Evolutionary conservation across 345 rosid species (phyloP).

Genomic region (Acer saccharum): DNA sequence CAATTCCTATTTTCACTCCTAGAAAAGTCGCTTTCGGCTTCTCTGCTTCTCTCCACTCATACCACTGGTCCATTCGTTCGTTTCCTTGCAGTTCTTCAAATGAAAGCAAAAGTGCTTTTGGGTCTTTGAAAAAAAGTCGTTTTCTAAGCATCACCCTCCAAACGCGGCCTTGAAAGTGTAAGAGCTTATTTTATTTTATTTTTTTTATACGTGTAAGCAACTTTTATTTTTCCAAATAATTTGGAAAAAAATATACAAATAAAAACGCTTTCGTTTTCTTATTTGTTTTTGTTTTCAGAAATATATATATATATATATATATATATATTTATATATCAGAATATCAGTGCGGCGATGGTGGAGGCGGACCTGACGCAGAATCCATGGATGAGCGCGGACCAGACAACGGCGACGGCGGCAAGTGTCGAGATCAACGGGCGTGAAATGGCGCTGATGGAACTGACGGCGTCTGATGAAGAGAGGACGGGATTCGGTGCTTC

Average conservation of each 20-base stretch:
- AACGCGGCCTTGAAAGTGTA: slow-evolving; percentile 20
- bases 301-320: too few species aligned
- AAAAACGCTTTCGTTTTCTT: not conserved
- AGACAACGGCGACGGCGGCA: not conserved
- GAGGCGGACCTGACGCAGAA: slow-evolving; percentile 21
- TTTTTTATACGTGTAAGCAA: not conserved
- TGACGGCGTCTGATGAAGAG: slow-evolving; percentile 24
- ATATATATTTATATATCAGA: too few species aligned
- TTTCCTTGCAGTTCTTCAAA: too few species aligned
- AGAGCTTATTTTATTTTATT: too few species aligned
- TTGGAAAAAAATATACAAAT: slow-evolving; percentile 17
- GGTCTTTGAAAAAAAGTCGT: not conserved
- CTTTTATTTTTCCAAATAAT: slow-evolving; percentile 34
- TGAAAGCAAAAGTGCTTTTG: too few species aligned
- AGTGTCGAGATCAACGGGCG: slow-evolving; percentile 20
- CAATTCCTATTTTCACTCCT: not conserved
- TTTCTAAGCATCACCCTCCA: slow-evolving; percentile 11
- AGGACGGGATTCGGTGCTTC: slow-evolving; percentile 24
- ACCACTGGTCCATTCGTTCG: not conserved
- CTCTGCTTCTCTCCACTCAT: not conserved
- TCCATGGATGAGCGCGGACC: slow-evolving; percentile 35
- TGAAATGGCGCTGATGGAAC: slow-evolving; percentile 22
- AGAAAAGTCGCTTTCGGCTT: not conserved
- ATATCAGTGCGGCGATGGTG: slow-evolving; percentile 18
- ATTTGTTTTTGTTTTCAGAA: not conserved